Conservation (phyloP, 2,329 filamentous ascomycete genomes). For the Apiospora rasikravindrae region DNA sequence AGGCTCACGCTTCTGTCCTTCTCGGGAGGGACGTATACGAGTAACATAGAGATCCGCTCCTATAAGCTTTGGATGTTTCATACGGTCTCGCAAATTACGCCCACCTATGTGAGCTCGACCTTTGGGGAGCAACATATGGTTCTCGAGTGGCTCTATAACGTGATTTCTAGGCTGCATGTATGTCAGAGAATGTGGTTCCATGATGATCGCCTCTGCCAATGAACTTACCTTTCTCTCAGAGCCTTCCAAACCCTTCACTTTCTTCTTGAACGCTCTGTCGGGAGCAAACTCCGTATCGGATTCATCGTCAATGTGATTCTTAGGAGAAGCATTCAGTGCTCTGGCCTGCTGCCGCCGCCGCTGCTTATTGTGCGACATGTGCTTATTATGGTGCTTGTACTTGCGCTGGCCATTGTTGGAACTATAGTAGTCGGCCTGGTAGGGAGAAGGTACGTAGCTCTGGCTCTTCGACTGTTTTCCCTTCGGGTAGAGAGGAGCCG, state of each 20-base stretch:
- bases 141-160: constrained; percentile 36
- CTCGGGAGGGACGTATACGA: constrained; percentile 40
- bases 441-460: constrained; percentile 19
- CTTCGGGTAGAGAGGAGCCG: constrained; percentile 33
- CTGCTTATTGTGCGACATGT: constrained; percentile 23
- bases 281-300: not conserved
- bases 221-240: not conserved
- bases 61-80: constrained; percentile 50
- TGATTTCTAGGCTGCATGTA: constrained; percentile 27
- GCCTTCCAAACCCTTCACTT: not conserved
- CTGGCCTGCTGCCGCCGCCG: constrained; percentile 23
- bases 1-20: not conserved
- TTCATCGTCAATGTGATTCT: not conserved
- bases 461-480: constrained; percentile 32
- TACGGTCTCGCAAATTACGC: constrained; percentile 41
- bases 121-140: constrained; percentile 26
- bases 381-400: constrained; percentile 27
- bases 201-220: not conserved
- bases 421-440: not conserved
- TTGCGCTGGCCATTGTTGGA: constrained; percentile 26
- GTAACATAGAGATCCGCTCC: constrained; percentile 58
- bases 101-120: constrained; percentile 20
- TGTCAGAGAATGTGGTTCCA: not conserved
- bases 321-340: not conserved
- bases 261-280: not conserved